Conservation (phyloP, 768 basidiomycete species). For the Pulveroboletus sp. region DNA sequence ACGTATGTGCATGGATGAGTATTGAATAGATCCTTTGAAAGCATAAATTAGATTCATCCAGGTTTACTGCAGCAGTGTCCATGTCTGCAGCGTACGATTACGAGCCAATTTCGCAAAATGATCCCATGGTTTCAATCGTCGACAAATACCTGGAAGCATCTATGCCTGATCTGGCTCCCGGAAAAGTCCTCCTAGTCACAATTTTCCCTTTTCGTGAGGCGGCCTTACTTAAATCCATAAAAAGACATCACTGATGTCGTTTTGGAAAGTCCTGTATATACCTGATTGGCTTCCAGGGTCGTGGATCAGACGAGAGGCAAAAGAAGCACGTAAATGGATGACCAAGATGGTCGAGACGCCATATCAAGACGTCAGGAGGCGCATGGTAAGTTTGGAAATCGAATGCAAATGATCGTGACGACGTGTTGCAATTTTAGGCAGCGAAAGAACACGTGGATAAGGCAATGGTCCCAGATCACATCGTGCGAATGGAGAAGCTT, state of each 20-base stretch:
- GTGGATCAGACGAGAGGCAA: constrained; percentile 34
- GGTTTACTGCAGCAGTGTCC: too few species aligned
- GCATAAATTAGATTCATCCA: too few species aligned
- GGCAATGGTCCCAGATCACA: too few species aligned
- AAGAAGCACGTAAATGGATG: not conserved
- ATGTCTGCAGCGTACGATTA: too few species aligned
- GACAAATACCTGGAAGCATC: not conserved
- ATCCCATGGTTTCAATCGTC: too few species aligned
- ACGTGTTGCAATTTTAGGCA: too few species aligned
- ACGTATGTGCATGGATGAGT: too few species aligned
- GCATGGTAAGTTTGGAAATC: constrained; percentile 20
- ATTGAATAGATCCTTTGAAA: too few species aligned
- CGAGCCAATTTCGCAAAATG: too few species aligned
- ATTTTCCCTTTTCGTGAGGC: constrained; percentile 16
- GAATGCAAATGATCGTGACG: not conserved
- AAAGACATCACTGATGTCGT: not conserved
- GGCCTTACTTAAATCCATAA: not conserved
- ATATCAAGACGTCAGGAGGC: constrained; percentile 23
- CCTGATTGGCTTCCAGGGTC: constrained; percentile 41
- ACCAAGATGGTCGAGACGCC: constrained; percentile 16
- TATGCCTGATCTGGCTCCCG: not conserved
- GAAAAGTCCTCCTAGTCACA: constrained; percentile 2
- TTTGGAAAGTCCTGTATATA: constrained; percentile 2
- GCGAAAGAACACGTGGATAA: too few species aligned
- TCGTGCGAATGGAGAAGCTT: constrained; percentile 8